Conservation (phyloP, 371 early-diverging fungal genomes). For the Mortierella sp. region DNA sequence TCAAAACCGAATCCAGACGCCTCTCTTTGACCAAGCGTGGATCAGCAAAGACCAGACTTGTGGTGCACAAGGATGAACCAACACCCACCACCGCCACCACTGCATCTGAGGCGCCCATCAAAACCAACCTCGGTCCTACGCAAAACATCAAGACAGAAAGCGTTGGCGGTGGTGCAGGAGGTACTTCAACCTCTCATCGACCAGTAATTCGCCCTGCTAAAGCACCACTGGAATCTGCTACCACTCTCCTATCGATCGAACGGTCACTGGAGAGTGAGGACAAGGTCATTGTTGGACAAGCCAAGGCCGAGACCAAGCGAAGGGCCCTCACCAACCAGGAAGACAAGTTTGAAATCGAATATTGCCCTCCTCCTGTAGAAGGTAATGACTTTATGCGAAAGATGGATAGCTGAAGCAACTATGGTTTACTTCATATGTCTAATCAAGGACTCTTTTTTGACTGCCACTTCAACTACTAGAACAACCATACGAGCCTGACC, state of each 20-base stretch:
- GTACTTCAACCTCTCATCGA: background rate
- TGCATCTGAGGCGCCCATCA: background rate
- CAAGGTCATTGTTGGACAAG: slow-evolving; percentile 45
- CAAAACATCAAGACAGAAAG: background rate
- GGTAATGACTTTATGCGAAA: slow-evolving; percentile 17
- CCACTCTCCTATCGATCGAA: slow-evolving; percentile 42
- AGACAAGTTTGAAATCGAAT: slow-evolving; percentile 44
- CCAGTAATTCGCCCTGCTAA: slow-evolving; percentile 14
- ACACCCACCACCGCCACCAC: background rate
- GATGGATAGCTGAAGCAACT: too few relatives aligned
- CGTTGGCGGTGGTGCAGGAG: background rate
- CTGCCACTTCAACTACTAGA: slow-evolving; percentile 21
- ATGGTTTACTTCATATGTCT: too few relatives aligned
- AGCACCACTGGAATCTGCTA: slow-evolving; percentile 21
- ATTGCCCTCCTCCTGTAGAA: slow-evolving; percentile 46
- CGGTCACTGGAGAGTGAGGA: slow-evolving; percentile 38
- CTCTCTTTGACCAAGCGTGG: slow-evolving; percentile 52
- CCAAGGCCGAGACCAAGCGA: slow-evolving; percentile 39
- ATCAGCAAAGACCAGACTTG: slow-evolving; percentile 36
- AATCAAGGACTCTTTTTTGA: too few relatives aligned
- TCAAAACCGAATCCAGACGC: slow-evolving; percentile 25
- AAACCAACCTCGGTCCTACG: background rate
- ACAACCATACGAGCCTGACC: slow-evolving; percentile 45
- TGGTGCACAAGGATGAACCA: slow-evolving; percentile 43
- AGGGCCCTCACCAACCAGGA: slow-evolving; percentile 46